These are phyloP conservation scores for Croton setiger DNA, from an alignment of 441 rosid species.

Conservation along the genomic window DNA sequence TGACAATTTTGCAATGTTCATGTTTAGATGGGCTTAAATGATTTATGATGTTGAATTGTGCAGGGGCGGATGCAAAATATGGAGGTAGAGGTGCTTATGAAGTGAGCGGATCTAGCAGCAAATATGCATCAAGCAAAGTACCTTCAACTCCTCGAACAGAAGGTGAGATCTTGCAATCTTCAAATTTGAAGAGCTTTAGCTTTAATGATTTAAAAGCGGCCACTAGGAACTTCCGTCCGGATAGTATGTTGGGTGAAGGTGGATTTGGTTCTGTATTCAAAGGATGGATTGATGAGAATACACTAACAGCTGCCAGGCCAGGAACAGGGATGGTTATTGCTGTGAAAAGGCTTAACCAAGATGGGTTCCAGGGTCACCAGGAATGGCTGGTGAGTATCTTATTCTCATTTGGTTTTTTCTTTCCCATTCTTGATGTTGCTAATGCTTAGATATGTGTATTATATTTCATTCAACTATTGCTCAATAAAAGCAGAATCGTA, in stretches of 20 bases:
- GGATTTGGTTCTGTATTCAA: slow-evolving; percentile 95
- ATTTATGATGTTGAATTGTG: slow-evolving; percentile 17
- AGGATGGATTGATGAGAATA: slow-evolving; percentile 86
- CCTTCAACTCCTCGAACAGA: slow-evolving; percentile 67
- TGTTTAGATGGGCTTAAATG: slow-evolving; percentile 3
- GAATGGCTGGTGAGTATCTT: slow-evolving; percentile 85
- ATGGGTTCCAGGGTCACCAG: slow-evolving; percentile 81
- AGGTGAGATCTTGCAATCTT: slow-evolving; percentile 69
- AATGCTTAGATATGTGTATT: not conserved
- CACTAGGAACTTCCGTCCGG: slow-evolving; percentile 87
- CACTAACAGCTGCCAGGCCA: slow-evolving; percentile 58
- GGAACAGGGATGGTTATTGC: slow-evolving; percentile 77
- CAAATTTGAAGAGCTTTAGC: slow-evolving; percentile 63
- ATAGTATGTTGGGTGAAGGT: slow-evolving; percentile 91
- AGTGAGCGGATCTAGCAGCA: slow-evolving; percentile 52
- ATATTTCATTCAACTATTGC: not conserved
- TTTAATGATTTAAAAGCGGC: slow-evolving; percentile 66
- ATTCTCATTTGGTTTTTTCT: not conserved
- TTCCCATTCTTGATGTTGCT: not conserved
- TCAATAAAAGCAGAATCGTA: not conserved
- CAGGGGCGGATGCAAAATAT: slow-evolving; percentile 39
- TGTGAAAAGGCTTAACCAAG: slow-evolving; percentile 78
- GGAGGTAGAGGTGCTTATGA: slow-evolving; percentile 38
- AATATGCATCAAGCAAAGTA: slow-evolving; percentile 42
- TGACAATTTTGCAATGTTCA: not conserved